Percentiles rank a stretch among this genome's conserved stretches.
Evolutionary conservation across 2,329 filamentous ascomycete genomes (phyloP).

Genomic region (Fusarium praegraminearum): DNA sequence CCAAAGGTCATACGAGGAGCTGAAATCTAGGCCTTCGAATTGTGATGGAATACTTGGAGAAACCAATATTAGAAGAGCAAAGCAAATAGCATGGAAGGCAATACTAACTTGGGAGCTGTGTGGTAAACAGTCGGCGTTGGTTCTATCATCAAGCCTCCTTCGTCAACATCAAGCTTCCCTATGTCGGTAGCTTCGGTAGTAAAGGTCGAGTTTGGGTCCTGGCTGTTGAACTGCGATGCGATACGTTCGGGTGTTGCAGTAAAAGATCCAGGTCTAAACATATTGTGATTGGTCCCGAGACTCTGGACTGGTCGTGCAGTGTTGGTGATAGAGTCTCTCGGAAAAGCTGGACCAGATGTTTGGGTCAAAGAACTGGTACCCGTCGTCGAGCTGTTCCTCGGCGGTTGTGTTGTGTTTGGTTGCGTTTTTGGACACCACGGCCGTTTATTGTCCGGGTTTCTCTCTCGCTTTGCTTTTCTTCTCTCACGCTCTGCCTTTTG

Average conservation of each 20-base stretch:
- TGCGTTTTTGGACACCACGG: rapidly evolving
- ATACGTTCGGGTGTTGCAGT: not conserved
- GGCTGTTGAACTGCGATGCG: not conserved
- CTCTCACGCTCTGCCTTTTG: not conserved
- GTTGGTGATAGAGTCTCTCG: not conserved
- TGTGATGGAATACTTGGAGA: not conserved
- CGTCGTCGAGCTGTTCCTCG: not conserved
- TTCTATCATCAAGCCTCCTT: too few relatives aligned
- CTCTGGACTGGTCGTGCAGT: not conserved
- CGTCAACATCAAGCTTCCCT: not conserved
- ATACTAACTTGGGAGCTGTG: not conserved
- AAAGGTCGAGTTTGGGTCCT: not conserved
- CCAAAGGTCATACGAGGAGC: not conserved
- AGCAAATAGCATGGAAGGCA: rapidly evolving
- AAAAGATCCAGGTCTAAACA: not conserved
- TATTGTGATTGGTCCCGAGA: not conserved
- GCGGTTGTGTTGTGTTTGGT: too few relatives aligned
- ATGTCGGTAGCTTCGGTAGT: not conserved
- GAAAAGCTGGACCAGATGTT: not conserved
- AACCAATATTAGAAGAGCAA: not conserved
- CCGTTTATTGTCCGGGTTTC: not conserved
- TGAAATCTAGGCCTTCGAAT: not conserved
- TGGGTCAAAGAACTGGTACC: not conserved
- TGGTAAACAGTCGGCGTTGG: not conserved
- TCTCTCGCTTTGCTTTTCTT: not conserved